Evolutionary conservation across 1,139 yeast genomes (phyloP).

Genomic region (Magnusiomyces tetraspermus): DNA sequence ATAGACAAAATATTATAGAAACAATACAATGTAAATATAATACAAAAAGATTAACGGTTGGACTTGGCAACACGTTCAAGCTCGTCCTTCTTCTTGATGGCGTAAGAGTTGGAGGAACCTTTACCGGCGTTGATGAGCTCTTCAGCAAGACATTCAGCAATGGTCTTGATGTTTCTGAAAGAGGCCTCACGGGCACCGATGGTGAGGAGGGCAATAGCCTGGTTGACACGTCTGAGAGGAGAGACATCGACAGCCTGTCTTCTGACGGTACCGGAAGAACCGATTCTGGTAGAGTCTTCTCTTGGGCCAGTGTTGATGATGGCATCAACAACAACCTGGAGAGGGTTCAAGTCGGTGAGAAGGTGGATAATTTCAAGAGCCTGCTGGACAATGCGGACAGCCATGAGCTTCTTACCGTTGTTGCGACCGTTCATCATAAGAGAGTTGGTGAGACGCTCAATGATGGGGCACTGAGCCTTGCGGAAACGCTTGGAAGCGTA

Average conservation of each 20-base stretch:
- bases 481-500: conserved; percentile 99
- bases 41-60: conserved; percentile 68
- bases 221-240: conserved; percentile 99
- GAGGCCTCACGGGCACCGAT: conserved; percentile 99
- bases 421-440: conserved; percentile 99
- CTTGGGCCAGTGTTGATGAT: conserved; percentile 99
- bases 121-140: conserved; percentile 99
- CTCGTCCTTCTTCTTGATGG: conserved; percentile 99
- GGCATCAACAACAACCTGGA: conserved; percentile 98
- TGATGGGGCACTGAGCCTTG: conserved; percentile 99
- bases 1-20: neutral
- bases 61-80: conserved; percentile 99
- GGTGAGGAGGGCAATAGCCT: conserved; percentile 95
- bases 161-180: conserved; percentile 99
- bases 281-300: conserved; percentile 99
- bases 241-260: conserved; percentile 99
- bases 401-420: conserved; percentile 99
- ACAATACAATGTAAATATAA: neutral
- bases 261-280: conserved; percentile 99
- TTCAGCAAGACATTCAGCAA: conserved; percentile 99
- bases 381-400: conserved; percentile 99
- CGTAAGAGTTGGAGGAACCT: conserved; percentile 99
- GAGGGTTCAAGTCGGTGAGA: conserved; percentile 98
- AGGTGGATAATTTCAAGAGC: conserved; percentile 96
- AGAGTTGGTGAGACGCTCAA: conserved; percentile 99